phyloP scores from a whole-genome alignment of 2,329 filamentous ascomycete genomes.

The Aspergillus bombycis region DNA sequence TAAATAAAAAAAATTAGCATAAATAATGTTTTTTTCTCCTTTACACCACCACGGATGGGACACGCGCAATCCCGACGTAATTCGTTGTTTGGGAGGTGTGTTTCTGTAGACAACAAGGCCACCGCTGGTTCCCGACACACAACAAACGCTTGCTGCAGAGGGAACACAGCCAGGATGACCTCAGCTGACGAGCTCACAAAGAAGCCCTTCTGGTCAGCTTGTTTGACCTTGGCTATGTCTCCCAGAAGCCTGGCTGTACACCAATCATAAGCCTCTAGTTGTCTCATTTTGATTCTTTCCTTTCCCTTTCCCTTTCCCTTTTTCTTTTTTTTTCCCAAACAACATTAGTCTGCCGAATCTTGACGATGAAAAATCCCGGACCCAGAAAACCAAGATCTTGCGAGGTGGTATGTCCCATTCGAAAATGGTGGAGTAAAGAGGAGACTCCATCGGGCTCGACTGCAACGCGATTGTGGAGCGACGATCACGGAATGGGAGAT shows the following conservation, averaged over 20 bases:
- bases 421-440: background rate
- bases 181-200: constrained; percentile 3
- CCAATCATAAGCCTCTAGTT: background rate
- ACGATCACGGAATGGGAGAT: constrained; percentile 18
- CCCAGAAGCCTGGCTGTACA: background rate
- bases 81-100: background rate
- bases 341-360: background rate
- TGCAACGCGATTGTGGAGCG: constrained; percentile 23
- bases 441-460: constrained; percentile 3
- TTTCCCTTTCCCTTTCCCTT: no score
- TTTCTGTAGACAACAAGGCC: background rate
- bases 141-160: constrained; percentile 8
- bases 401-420: constrained; percentile 22
- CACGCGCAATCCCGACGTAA: constrained; percentile 7
- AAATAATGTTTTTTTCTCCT: background rate
- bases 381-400: constrained; percentile 9
- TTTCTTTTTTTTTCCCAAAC: background rate
- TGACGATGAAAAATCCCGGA: background rate
- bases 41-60: constrained; percentile 1
- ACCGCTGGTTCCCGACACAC: constrained; percentile 7
- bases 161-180: constrained; percentile 1
- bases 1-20: constrained; percentile 5
- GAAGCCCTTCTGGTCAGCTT: background rate
- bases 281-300: background rate
- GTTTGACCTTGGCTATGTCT: background rate